A percentile compares a stretch with the other conserved stretches of the same genome.
Evolutionary conservation across 441 rosid genomes (phyloP).

Genomic region (Daphne laureola): DNA sequence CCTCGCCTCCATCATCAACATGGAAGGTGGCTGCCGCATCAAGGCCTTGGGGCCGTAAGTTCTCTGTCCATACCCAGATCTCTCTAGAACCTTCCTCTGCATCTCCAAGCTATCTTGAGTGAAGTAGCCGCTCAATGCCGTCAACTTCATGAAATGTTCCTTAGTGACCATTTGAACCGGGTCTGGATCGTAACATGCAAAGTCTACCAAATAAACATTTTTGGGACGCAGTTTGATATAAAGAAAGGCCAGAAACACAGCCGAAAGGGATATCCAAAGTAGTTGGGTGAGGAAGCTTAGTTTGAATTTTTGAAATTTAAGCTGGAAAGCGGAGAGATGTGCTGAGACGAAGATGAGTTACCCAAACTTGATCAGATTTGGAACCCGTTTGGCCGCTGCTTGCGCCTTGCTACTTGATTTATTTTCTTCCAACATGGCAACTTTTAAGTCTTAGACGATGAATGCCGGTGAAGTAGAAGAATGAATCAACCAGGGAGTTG

Average conservation of each 20-base stretch:
- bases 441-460: no score
- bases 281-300: background rate
- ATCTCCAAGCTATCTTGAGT: constrained; percentile 32
- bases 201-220: constrained; percentile 42
- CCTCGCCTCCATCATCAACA: constrained; percentile 25
- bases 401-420: no score
- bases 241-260: constrained; percentile 17
- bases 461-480: no score
- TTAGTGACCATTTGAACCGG: constrained; percentile 18
- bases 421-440: no score
- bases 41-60: constrained; percentile 33
- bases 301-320: constrained; percentile 13
- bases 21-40: constrained; percentile 17
- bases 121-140: constrained; percentile 18
- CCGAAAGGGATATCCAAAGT: background rate
- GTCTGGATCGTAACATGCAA: constrained; percentile 44
- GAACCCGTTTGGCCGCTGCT: no score
- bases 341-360: constrained; percentile 11
- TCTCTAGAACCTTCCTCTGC: constrained; percentile 39
- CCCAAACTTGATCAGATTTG: constrained; percentile 20
- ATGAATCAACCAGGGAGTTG: no score
- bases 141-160: constrained; percentile 27
- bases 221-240: constrained; percentile 28
- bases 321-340: constrained; percentile 14
- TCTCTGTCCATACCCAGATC: constrained; percentile 38